Conservation (phyloP, 1,284 basidiomycete genomes). For the Salmacisia buchloeana region DNA sequence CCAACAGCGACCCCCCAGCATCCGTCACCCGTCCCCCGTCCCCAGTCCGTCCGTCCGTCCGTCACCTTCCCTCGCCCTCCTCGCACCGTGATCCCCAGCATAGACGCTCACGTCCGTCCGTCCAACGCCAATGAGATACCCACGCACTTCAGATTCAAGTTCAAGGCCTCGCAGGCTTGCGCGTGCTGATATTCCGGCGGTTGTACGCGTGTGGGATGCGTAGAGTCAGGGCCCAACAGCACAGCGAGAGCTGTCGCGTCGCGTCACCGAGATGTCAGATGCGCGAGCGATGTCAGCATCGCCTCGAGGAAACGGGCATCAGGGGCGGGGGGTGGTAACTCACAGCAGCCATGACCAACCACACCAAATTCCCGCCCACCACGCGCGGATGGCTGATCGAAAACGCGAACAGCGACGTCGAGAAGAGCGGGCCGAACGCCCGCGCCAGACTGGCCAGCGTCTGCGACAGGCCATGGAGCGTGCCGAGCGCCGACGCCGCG, state of each 20-base stretch:
- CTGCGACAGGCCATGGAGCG: slow-evolving; percentile 29
- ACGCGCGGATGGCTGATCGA: slow-evolving; percentile 18
- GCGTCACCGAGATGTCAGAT: neutral
- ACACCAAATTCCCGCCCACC: slow-evolving; percentile 30
- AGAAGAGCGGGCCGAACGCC: slow-evolving; percentile 27
- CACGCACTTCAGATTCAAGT: no score
- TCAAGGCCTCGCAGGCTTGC: no score
- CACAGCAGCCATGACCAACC: slow-evolving; percentile 16
- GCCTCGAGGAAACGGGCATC: neutral
- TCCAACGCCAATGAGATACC: no score
- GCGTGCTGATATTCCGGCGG: neutral
- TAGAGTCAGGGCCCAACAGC: slow-evolving; percentile 1
- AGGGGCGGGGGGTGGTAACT: neutral
- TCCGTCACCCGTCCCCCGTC: no score
- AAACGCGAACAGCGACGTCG: slow-evolving; percentile 29
- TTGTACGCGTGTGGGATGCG: slow-evolving; percentile 3
- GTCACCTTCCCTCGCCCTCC: no score
- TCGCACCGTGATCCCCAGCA: no score
- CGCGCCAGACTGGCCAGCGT: slow-evolving; percentile 21
- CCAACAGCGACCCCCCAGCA: no score
- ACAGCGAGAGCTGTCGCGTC: neutral
- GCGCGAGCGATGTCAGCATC: neutral
- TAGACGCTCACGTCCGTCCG: no score
- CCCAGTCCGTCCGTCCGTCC: no score
- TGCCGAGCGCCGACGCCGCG: slow-evolving; percentile 22